Evolutionary conservation across 2,329 filamentous ascomycete species (phyloP), one percentile per base, ranked within the genome.

Genomic region (Diplocarpon mali): DNA sequence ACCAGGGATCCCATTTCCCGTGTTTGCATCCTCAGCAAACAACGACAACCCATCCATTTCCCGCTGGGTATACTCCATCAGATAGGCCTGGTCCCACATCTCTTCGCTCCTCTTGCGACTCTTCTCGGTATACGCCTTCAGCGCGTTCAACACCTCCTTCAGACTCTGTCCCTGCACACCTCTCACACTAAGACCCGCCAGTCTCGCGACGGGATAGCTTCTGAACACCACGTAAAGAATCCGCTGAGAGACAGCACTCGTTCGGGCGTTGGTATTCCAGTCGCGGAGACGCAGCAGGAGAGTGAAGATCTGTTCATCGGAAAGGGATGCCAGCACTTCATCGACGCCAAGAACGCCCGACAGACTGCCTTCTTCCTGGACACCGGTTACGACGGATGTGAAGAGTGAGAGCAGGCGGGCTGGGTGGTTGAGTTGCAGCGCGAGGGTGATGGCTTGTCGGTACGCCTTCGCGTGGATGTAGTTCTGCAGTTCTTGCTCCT

Each of bases 261-360:
- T 94, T 49, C 86, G 76, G 0, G 87, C 88, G 57, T 96, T 96
- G 4, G 92, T 94, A 62, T 98, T 98, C 92, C 92, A 98, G 66
- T 98, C 92, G 37, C 93, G 76, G 36, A 95, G 66, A 47, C 92
- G 74, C 31, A 90, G 70, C 0, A 98, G 73, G 12, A 98, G 73
- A 6, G 78, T 71, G 65, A 86, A 93, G 12, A 98, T 75, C 62
- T 96, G 90, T 55, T 90, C 83, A 55, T 92, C 82, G 4, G 82
- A 83, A 5, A 98, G 71, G 11, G 69, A 76, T n/a, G 72, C 76
- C 1, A 98, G 70, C 0, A 95, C 89, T 14, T 87, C 75, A 56
- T 96, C 92, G 8, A 96, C 90, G 10, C 79, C 76, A 45, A 67
- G 70, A 13, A 79, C 62, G 1, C 83, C 84, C 1, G 71, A 77